Evolutionary conservation across 768 basidiomycete species (phyloP), one percentile per base, ranked within the genome.

Genomic region (Termitomyces sp.): DNA sequence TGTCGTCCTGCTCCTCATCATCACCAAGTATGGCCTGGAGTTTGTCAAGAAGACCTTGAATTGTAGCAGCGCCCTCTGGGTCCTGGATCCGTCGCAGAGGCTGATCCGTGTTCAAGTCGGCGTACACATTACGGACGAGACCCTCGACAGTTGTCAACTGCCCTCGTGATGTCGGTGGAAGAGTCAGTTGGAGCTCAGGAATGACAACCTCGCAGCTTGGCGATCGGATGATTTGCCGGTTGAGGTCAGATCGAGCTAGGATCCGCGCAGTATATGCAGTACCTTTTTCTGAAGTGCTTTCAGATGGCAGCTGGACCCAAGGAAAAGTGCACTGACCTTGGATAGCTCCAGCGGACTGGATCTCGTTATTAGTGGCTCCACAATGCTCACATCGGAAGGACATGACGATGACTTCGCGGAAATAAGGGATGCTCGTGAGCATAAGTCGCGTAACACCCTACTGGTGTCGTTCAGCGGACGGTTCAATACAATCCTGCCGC

Each of bases 61-160:
- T 93, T 69, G 88, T 90, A 9, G 69, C 76, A 67, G 87, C 88
- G 0, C 84, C 81, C 0, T 78, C 81, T 42, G 88, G 86, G 62
- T 93, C 86, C 67, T 94, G 87, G 58, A 91, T 82, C 36, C 84
- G 79, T 42, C 97, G 84, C 11, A 98, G 73, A 0, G 93, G 90
- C 67, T 98, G 96, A 60, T 93, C 89, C 58, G 80, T 74, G 60
- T 78, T 78, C 42, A 98, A 81, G 75, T 98, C 96, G 0, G 86
- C 73, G 33, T 91, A 76, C 45, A 94, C 85, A 63, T 96, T 88
- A 30, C 88, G 82, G 34, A 99, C 73, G 62, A 98, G 83, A 39
- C 97, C 96, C 71, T 99, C 97, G 50, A 98, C 83, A 2, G 94
- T 99, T n/a, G 96, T 98, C 13, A 99, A 83, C 68, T 97, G 94